These are phyloP conservation scores for Penicillium polonicum DNA, from an alignment of 2,329 filamentous ascomycete genomes.

Conservation along the genomic window DNA sequence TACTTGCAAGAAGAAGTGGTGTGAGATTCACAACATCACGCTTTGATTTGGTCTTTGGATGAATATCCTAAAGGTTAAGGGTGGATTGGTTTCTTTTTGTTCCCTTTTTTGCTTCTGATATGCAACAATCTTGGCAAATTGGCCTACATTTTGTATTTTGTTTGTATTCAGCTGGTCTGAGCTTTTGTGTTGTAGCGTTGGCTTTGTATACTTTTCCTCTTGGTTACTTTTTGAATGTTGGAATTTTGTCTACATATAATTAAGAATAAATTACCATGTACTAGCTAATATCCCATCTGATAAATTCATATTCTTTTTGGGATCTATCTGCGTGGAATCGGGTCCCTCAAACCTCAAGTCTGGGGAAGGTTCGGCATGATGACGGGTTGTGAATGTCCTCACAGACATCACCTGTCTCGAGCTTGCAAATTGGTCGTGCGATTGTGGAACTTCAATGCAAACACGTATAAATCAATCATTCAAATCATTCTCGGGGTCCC, in stretches of 20 bases:
- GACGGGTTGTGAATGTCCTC: neutral
- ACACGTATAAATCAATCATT: too few species aligned
- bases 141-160: neutral
- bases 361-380: too few species aligned
- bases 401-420: too few species aligned
- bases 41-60: conserved; percentile 7
- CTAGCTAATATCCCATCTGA: neutral
- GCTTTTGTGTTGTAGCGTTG: neutral
- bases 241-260: neutral
- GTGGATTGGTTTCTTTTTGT: neutral
- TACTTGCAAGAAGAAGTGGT: conserved; percentile 64
- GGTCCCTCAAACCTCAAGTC: neutral
- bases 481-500: too few species aligned
- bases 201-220: neutral
- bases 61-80: fast-evolving
- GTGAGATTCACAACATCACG: conserved; percentile 42
- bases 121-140: neutral
- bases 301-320: too few species aligned
- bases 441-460: too few species aligned
- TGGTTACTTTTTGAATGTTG: neutral
- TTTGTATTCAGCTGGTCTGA: conserved; percentile 5
- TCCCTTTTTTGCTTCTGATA: neutral
- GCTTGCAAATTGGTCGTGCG: too few species aligned
- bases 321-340: neutral
- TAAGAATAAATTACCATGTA: neutral